Evolutionary conservation across 805 yeast species (phyloP).

Genomic region (Blastobotrys terrestris): DNA sequence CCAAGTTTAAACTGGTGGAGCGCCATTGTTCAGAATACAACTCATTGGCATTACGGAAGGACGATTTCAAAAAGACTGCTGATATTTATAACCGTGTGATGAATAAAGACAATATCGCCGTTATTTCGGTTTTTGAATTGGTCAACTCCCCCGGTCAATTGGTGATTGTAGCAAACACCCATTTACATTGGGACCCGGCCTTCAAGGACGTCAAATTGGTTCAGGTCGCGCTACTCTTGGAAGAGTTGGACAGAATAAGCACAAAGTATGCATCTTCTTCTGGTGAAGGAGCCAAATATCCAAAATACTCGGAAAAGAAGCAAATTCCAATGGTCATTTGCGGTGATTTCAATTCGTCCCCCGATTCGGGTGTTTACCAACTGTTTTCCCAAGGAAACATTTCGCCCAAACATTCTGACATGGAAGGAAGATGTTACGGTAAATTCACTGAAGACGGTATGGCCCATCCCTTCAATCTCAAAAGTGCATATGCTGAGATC

Average conservation of each 20-base stretch:
- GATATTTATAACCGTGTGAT: conserved; percentile 94
- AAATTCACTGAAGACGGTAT: conserved; percentile 83
- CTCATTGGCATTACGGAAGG: conserved; percentile 37
- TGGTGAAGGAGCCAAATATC: conserved; percentile 28
- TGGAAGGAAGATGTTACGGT: conserved; percentile 86
- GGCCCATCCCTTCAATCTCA: conserved; percentile 70
- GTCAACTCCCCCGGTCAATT: conserved; percentile 56
- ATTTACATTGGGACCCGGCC: conserved; percentile 97
- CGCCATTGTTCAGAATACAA: conserved; percentile 78
- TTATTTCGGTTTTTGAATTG: conserved; percentile 70
- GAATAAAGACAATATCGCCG: conserved; percentile 91
- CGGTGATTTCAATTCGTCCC: conserved; percentile 92
- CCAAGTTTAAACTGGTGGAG: conserved; percentile 63
- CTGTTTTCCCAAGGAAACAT: conserved; percentile 76
- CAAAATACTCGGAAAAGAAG: conserved; percentile 39
- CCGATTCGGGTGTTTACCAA: conserved; percentile 87
- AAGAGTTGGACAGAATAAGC: conserved; percentile 68
- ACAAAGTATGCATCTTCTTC: conserved; percentile 38
- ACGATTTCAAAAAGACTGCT: conserved; percentile 84
- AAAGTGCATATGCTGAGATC: conserved; percentile 75
- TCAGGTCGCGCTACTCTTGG: conserved; percentile 87
- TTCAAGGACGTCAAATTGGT: conserved; percentile 93
- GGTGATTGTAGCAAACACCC: conserved; percentile 78
- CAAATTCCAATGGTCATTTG: conserved; percentile 76
- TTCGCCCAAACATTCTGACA: conserved; percentile 64